Conservation (phyloP, 2,329 filamentous ascomycete genomes). For the Nigrospora osmanthi region DNA sequence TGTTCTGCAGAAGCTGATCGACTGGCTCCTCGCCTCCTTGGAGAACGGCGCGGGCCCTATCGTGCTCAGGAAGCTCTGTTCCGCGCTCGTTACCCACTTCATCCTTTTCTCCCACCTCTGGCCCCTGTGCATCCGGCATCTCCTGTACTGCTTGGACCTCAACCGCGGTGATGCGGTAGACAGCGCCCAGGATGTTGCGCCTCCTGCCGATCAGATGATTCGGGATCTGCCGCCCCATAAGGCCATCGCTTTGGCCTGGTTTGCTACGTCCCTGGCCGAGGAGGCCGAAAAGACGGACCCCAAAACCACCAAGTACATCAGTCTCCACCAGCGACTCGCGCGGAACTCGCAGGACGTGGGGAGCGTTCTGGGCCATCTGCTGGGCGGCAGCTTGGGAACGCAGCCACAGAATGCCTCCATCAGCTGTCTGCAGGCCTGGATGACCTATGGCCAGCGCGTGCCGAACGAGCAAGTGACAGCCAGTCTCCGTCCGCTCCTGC, state of each 20-base stretch:
- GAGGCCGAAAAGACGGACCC: slow-evolving; percentile 62
- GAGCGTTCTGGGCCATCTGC: slow-evolving; percentile 33
- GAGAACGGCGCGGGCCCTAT: slow-evolving; percentile 45
- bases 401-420: slow-evolving; percentile 43
- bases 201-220: slow-evolving; percentile 35
- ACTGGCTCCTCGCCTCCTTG: slow-evolving; percentile 53
- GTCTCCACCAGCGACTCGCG: slow-evolving; percentile 42
- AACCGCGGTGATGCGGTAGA: slow-evolving; percentile 39
- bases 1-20: slow-evolving; percentile 52
- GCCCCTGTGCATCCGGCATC: slow-evolving; percentile 55
- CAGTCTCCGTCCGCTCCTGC: slow-evolving; percentile 51
- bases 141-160: slow-evolving; percentile 50
- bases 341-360: slow-evolving; percentile 43
- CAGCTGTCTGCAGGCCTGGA: slow-evolving; percentile 62
- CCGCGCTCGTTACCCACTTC: slow-evolving; percentile 70
- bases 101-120: slow-evolving; percentile 62
- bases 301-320: slow-evolving; percentile 41
- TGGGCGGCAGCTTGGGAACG: slow-evolving; percentile 17
- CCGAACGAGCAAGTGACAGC: slow-evolving; percentile 49
- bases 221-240: slow-evolving; percentile 38
- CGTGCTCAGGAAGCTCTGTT: slow-evolving; percentile 67
- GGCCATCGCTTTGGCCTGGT: slow-evolving; percentile 55
- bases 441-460: slow-evolving; percentile 62
- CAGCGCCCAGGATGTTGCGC: slow-evolving; percentile 32
- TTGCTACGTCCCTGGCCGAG: slow-evolving; percentile 55